Evolutionary conservation across 768 basidiomycete species (phyloP).

Genomic region (Psilocybe azurescens): DNA sequence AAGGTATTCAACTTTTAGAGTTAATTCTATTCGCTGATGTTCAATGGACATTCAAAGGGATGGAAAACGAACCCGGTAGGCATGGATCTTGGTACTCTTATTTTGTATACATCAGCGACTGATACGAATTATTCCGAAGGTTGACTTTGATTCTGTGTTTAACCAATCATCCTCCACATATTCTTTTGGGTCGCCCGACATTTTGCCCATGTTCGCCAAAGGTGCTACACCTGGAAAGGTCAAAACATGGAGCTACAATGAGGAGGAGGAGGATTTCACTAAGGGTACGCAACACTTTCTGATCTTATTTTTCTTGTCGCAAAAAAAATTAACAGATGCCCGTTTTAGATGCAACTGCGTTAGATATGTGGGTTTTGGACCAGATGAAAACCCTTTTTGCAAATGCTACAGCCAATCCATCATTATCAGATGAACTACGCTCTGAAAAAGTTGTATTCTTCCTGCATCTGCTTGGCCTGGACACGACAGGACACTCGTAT

Average conservation of each 20-base stretch:
- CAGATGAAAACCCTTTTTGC: slow-evolving; percentile 64
- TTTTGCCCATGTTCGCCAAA: slow-evolving; percentile 85
- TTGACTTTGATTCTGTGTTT: slow-evolving; percentile 89
- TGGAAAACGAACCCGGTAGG: slow-evolving; percentile 85
- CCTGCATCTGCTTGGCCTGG: slow-evolving; percentile 82
- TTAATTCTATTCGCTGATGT: neutral
- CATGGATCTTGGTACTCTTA: no score
- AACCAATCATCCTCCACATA: slow-evolving; percentile 81
- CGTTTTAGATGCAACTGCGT: slow-evolving; percentile 72
- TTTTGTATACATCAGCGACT: no score
- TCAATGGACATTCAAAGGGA: slow-evolving; percentile 48
- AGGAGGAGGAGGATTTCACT: slow-evolving; percentile 85
- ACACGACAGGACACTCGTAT: slow-evolving; percentile 89
- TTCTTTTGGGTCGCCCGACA: slow-evolving; percentile 89
- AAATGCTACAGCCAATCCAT: slow-evolving; percentile 62
- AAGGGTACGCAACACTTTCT: slow-evolving; percentile 53
- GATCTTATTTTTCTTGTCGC: no score
- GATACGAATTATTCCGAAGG: slow-evolving; percentile 40
- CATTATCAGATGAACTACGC: slow-evolving; percentile 55
- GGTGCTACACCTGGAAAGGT: slow-evolving; percentile 76
- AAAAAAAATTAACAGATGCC: no score
- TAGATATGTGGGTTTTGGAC: slow-evolving; percentile 83
- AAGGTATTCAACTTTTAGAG: slow-evolving; percentile 52
- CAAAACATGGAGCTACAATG: slow-evolving; percentile 76
- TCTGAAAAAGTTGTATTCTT: slow-evolving; percentile 76